phyloP scores from a whole-genome alignment of 192 early-diverging fungal genomes.

The Funneliformis geosporum region DNA sequence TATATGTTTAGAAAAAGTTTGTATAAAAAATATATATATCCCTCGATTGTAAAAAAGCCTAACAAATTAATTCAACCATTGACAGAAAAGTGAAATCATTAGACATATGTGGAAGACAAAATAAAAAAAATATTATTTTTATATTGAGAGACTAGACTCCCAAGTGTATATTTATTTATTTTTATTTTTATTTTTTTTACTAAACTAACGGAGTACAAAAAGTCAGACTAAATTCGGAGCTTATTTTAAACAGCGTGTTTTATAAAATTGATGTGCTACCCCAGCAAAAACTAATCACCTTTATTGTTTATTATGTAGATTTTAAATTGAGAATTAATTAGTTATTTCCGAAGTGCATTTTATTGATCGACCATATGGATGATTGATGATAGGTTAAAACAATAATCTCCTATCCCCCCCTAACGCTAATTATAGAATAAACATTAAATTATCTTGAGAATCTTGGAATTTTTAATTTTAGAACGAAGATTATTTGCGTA shows the following conservation, averaged over 20 bases:
- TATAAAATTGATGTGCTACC: not conserved
- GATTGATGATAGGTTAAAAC: not conserved
- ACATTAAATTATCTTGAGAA: too few species aligned
- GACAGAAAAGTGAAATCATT: not conserved
- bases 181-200: too few species aligned
- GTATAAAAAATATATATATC: not conserved
- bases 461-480: not conserved
- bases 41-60: too few species aligned
- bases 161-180: too few species aligned
- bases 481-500: not conserved
- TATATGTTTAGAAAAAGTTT: too few species aligned
- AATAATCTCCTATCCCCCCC: too few species aligned
- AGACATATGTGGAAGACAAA: not conserved
- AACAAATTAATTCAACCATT: not conserved
- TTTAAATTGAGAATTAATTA: not conserved
- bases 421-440: not conserved
- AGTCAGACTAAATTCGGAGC: not conserved
- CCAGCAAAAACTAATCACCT: not conserved
- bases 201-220: not conserved
- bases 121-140: not conserved
- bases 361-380: not conserved
- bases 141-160: too few species aligned
- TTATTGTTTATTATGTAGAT: not conserved
- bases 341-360: not conserved
- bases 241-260: not conserved